Conservation (phyloP, 352 stramenopile genomes). For the Phytopythium ostracodes region DNA sequence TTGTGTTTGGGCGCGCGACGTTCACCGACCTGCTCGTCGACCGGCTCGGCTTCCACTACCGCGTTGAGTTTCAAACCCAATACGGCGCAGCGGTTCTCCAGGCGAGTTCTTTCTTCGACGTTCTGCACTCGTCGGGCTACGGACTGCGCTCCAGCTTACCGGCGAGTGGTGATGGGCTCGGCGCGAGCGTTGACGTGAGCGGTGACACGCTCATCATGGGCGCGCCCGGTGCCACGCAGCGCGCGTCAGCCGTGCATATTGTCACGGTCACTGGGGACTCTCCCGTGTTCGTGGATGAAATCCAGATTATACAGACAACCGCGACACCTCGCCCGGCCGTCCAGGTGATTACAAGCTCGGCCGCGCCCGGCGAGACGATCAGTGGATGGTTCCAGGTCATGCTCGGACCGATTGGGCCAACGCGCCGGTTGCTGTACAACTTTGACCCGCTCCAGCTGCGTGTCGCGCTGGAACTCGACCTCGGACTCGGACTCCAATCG, state of each 20-base stretch:
- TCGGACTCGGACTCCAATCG: conserved; percentile 61
- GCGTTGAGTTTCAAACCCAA: conserved; percentile 48
- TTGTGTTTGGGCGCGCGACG: conserved; percentile 53
- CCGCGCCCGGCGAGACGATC: conserved; percentile 55
- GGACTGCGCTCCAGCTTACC: conserved; percentile 57
- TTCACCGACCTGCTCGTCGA: conserved; percentile 77
- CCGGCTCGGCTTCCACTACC: conserved; percentile 66
- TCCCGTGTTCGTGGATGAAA: conserved; percentile 55
- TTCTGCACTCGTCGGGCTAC: conserved; percentile 71
- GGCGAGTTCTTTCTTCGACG: conserved; percentile 48
- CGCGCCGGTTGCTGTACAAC: conserved; percentile 58
- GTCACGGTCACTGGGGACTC: conserved; percentile 49
- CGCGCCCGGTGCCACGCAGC: conserved; percentile 47
- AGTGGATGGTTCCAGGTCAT: conserved; percentile 73
- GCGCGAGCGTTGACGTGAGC: conserved; percentile 64
- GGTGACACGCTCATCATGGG: conserved; percentile 67
- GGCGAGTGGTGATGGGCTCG: conserved; percentile 50
- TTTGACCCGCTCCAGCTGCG: conserved; percentile 63
- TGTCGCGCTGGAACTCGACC: conserved; percentile 68
- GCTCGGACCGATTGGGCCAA: conserved; percentile 44
- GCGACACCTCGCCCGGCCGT: conserved; percentile 54
- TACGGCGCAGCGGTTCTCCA: conserved; percentile 37
- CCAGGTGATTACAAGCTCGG: conserved; percentile 68
- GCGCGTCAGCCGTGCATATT: conserved; percentile 69
- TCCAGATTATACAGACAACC: conserved; percentile 58